Conservation (phyloP, 352 stramenopile genomes). For the Globisporangium nagaii region DNA sequence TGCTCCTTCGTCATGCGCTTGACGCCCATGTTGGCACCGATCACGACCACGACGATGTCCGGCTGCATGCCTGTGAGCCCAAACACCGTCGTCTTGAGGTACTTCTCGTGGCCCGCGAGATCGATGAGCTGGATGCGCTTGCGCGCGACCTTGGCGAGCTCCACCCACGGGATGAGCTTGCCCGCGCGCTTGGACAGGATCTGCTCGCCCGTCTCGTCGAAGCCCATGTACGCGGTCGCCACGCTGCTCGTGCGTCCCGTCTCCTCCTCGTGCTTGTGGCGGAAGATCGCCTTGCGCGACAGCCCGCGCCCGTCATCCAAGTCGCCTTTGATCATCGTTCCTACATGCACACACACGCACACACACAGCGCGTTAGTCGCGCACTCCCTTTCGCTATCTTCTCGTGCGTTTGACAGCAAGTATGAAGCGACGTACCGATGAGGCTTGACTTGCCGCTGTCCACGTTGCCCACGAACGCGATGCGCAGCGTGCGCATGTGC, state of each 20-base stretch:
- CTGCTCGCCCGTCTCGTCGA: conserved; percentile 67
- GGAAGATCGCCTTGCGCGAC: conserved; percentile 79
- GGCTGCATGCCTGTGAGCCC: conserved; percentile 96
- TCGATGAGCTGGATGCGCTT: conserved; percentile 88
- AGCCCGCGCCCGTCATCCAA: conserved; percentile 95
- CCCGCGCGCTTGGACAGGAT: conserved; percentile 70
- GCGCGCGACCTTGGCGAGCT: conserved; percentile 70
- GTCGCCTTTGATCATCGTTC: conserved; percentile 91
- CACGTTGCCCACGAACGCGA: conserved; percentile 91
- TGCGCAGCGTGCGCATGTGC: conserved; percentile 63
- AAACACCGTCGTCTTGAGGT: conserved; percentile 99
- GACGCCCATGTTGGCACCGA: conserved; percentile 93
- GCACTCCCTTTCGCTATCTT: neutral
- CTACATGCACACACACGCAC: conserved; percentile 4
- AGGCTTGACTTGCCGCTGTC: conserved; percentile 92
- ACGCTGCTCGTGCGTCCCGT: conserved; percentile 82
- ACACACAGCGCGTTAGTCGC: neutral
- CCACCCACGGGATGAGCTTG: conserved; percentile 74
- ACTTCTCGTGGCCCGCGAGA: conserved; percentile 95
- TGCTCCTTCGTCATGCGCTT: conserved; percentile 94
- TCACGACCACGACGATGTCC: conserved; percentile 93
- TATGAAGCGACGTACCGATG: conserved; percentile 36
- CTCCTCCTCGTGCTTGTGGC: conserved; percentile 83
- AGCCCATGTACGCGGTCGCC: conserved; percentile 79
- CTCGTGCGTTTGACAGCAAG: too few species aligned